A percentile compares a stretch with the other conserved stretches of the same genome.
These are phyloP conservation scores for Acanthamoeba lenticulata DNA, from an alignment of 208 protist species.

Conservation along the genomic window DNA sequence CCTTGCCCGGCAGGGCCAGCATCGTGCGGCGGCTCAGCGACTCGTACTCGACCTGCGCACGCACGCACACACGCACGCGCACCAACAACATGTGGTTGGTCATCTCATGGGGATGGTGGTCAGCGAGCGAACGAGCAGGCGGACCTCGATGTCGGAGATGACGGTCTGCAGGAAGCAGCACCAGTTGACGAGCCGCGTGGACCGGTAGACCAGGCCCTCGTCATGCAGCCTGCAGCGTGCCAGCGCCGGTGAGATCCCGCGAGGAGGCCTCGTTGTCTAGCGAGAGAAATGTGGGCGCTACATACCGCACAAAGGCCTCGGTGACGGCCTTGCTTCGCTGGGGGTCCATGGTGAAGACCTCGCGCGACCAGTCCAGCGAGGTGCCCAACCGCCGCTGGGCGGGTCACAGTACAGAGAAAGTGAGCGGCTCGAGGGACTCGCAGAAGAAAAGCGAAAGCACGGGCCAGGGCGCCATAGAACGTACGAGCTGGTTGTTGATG, in stretches of 20 bases:
- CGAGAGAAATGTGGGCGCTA: too few relatives aligned
- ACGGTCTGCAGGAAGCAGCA: slow-evolving; percentile 98
- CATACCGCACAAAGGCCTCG: slow-evolving; percentile 95
- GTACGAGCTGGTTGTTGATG: slow-evolving; percentile 60
- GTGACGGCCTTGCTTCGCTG: slow-evolving; percentile 90
- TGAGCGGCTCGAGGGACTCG: too few relatives aligned
- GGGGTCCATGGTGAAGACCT: slow-evolving; percentile 99
- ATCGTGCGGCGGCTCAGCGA: slow-evolving; percentile 76
- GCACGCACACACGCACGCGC: neutral
- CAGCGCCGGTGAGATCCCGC: too few relatives aligned
- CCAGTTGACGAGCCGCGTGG: slow-evolving; percentile 99
- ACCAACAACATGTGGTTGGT: neutral
- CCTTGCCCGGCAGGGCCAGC: slow-evolving; percentile 81
- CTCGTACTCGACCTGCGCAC: slow-evolving; percentile 77
- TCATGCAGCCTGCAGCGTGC: slow-evolving; percentile 93
- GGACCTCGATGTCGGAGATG: slow-evolving; percentile 99
- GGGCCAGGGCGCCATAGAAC: neutral
- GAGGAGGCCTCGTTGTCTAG: too few relatives aligned
- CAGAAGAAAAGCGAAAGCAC: neutral
- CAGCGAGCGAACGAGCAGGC: slow-evolving; percentile 64
- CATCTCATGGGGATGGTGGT: neutral
- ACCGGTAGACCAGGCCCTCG: slow-evolving; percentile 96
- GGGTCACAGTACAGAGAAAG: neutral
- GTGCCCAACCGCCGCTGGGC: slow-evolving; percentile 91
- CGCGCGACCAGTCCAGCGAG: slow-evolving; percentile 98